phyloP scores from a whole-genome alignment of 306 rosid species.

The Dryas alaskensis region DNA sequence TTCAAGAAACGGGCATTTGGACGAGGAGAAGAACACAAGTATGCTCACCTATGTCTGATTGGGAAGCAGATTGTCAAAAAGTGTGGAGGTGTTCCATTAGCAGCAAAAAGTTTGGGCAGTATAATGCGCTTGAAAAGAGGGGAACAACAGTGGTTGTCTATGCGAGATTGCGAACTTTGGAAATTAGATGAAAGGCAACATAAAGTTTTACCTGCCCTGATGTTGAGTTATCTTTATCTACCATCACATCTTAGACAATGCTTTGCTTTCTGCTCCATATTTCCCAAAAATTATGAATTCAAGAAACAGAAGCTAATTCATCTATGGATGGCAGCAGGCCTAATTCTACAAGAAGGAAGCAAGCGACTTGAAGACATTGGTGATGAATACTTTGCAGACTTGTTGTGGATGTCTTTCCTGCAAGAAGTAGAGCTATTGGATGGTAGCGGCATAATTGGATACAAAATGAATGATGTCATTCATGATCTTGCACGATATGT shows the following conservation, averaged over 20 bases:
- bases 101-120: constrained; percentile 23
- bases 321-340: constrained; percentile 24
- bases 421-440: background rate
- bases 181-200: background rate
- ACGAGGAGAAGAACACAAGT: background rate
- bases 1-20: constrained; percentile 18
- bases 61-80: constrained; percentile 15
- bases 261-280: constrained; percentile 17
- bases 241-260: background rate
- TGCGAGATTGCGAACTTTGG: constrained; percentile 19
- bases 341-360: background rate
- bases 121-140: background rate
- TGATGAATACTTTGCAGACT: background rate
- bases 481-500: constrained; percentile 13
- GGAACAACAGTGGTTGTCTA: background rate
- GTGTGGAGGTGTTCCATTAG: constrained; percentile 20
- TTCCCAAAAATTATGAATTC: constrained; percentile 12
- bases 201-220: constrained; percentile 9
- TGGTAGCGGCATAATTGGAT: background rate
- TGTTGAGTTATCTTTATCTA: constrained; percentile 16
- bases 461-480: constrained; percentile 16
- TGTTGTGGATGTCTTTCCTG: constrained; percentile 22
- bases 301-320: background rate
- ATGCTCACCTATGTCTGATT: background rate
- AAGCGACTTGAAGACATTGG: constrained; percentile 20